Conservation (phyloP, 2,329 filamentous ascomycete species). For the Ambrosiella beaveri region DNA sequence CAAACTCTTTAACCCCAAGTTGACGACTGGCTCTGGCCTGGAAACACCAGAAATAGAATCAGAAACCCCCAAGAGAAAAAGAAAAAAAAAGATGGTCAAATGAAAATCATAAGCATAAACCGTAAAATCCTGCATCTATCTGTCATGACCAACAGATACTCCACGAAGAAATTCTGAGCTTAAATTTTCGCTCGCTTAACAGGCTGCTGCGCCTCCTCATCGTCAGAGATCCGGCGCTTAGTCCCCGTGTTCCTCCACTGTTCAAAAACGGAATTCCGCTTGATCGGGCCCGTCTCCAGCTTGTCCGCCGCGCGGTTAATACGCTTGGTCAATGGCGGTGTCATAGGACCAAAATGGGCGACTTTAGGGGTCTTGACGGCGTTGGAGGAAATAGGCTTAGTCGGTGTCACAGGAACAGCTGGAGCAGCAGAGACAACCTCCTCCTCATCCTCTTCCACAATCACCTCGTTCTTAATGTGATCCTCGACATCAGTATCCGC, state of each 20-base stretch:
- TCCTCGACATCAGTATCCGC: slow-evolving; percentile 41
- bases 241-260: slow-evolving; percentile 17
- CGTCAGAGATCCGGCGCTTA: slow-evolving; percentile 27
- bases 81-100: background rate
- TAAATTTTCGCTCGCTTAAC: slow-evolving; percentile 7
- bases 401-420: slow-evolving; percentile 21
- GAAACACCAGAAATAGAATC: background rate
- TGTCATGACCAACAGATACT: background rate
- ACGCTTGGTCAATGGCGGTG: slow-evolving; percentile 45
- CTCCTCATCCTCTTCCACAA: slow-evolving; percentile 14
- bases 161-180: background rate
- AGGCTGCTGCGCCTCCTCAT: slow-evolving; percentile 11
- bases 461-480: slow-evolving; percentile 20
- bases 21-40: background rate
- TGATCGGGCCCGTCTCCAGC: slow-evolving; percentile 35
- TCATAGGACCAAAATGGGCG: slow-evolving; percentile 37
- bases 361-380: slow-evolving; percentile 32
- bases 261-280: slow-evolving; percentile 21
- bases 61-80: background rate
- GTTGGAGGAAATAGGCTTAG: slow-evolving; percentile 16
- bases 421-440: slow-evolving; percentile 14
- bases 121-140: background rate
- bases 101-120: slow-evolving; percentile 1
- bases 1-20: background rate
- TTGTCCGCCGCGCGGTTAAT: slow-evolving; percentile 40